phyloP scores from a whole-genome alignment of 352 stramenopile species.

The Pythium myriotylum region DNA sequence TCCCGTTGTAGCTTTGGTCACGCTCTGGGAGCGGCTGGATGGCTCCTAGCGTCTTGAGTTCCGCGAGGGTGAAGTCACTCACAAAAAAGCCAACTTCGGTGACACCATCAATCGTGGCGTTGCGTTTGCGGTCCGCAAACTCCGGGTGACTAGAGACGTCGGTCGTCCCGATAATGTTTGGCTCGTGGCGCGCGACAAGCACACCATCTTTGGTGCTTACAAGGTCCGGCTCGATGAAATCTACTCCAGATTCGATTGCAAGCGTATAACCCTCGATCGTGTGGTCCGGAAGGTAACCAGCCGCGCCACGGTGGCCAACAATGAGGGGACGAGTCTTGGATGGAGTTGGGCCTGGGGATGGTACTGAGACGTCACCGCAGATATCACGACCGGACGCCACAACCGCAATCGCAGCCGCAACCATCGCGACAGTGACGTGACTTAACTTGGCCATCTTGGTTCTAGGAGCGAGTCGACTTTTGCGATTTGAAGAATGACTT shows the following conservation, averaged over 20 bases:
- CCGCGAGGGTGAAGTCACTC: constrained; percentile 90
- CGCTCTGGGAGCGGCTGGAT: constrained; percentile 80
- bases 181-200: constrained; percentile 85
- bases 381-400: constrained; percentile 35
- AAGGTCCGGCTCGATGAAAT: constrained; percentile 93
- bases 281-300: constrained; percentile 91
- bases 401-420: constrained; percentile 32
- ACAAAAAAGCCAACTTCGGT: constrained; percentile 80
- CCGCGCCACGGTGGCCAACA: constrained; percentile 84
- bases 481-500: constrained; percentile 24
- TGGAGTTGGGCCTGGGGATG: constrained; percentile 19
- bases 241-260: constrained; percentile 86
- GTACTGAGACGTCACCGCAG: constrained; percentile 33
- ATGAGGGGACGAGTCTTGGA: constrained; percentile 57
- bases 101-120: constrained; percentile 58
- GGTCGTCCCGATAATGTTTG: constrained; percentile 90
- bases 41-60: constrained; percentile 88
- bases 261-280: constrained; percentile 89
- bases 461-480: constrained; percentile 6
- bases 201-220: constrained; percentile 84
- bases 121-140: constrained; percentile 68
- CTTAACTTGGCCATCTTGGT: constrained; percentile 50
- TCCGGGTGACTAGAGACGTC: constrained; percentile 80
- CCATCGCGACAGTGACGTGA: constrained; percentile 33
- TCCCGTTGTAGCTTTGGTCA: constrained; percentile 77